Evolutionary conservation across 306 rosid species (phyloP), one percentile per base, ranked within the genome.

Genomic region (Cercis canadensis): DNA sequence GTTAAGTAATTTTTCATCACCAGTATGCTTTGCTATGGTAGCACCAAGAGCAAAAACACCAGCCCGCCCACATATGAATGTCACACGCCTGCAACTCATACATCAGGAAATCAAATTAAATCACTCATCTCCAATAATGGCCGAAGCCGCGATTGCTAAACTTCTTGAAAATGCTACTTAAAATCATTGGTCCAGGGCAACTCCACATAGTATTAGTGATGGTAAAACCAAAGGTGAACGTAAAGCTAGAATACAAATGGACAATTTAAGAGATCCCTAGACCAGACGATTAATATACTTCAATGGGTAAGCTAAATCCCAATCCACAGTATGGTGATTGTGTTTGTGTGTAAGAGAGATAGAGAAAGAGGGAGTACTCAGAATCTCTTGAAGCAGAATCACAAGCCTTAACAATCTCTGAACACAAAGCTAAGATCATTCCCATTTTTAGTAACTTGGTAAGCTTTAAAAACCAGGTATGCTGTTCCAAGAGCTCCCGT

Each of bases 1-100:
- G 57, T 74, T 78, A 12, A 85, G 87, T 59, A 87, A 77, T 54
- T 67, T 79, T 74, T 66, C 81, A 78, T 92, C 87, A 63, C 91
- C 89, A 14, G 73, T 49, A 60, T 78, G 84, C 90, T 87, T 92
- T 45, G 97, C 93, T 50, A 81, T 75, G 68, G 87, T 90, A 67
- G 96, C 92, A 80, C 96, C 97, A 67, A 88, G 84, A 58, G 92
- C 93, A 82, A 87, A 88, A 68, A 90, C 82, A 29, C 92, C 96
- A 60, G 93, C 96, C 65, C 82, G 78, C 49, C 98, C 93, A 45
- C 93, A 87, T 18, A 90, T 78, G 74, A 92, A 90, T 11, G 96
- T 76, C 82, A 87, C 87, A 31, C 62, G 85, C 76, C 98, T 92
- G 81, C 86, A 67, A 57, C 57, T 45, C 63, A 73, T 49, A 17